Evolutionary conservation across 1,284 basidiomycete species (phyloP).

Genomic region (Malassezia psittaci): DNA sequence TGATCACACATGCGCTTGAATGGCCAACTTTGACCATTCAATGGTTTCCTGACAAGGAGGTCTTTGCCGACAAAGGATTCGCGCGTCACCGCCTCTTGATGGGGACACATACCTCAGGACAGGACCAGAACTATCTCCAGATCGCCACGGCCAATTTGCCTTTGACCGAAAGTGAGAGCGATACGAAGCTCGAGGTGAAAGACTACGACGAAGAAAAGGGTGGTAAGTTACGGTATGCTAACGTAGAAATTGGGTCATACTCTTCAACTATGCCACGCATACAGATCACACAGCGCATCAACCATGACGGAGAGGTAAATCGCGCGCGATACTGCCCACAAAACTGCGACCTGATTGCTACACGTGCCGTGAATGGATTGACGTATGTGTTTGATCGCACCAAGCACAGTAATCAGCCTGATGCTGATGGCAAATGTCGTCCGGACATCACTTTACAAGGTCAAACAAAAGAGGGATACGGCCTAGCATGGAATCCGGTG

Average conservation of each 20-base stretch:
- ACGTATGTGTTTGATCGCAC: slow-evolving; percentile 92
- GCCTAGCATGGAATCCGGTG: slow-evolving; percentile 76
- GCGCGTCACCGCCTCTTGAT: slow-evolving; percentile 84
- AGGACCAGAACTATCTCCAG: slow-evolving; percentile 88
- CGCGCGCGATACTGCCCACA: slow-evolving; percentile 97
- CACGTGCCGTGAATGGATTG: slow-evolving; percentile 79
- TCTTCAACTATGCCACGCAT: slow-evolving; percentile 67
- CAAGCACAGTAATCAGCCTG: slow-evolving; percentile 87
- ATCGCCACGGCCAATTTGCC: slow-evolving; percentile 85
- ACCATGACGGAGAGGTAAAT: slow-evolving; percentile 93
- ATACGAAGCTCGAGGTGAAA: slow-evolving; percentile 59
- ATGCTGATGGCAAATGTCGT: slow-evolving; percentile 65
- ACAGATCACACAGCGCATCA: slow-evolving; percentile 84
- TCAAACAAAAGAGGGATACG: slow-evolving; percentile 91
- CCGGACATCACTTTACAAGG: slow-evolving; percentile 85
- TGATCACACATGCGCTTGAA: slow-evolving; percentile 92
- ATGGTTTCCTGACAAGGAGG: slow-evolving; percentile 94
- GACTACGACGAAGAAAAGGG: slow-evolving; percentile 88
- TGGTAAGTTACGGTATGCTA: neutral
- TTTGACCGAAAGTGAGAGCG: slow-evolving; percentile 50
- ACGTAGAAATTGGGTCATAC: slow-evolving; percentile 39
- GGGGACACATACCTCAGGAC: slow-evolving; percentile 92
- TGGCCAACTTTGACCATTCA: slow-evolving; percentile 97
- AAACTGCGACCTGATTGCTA: slow-evolving; percentile 92
- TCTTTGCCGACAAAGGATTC: slow-evolving; percentile 71